Evolutionary conservation across 257 asterid species (phyloP).

Genomic region (Primulina huaijiensis): DNA sequence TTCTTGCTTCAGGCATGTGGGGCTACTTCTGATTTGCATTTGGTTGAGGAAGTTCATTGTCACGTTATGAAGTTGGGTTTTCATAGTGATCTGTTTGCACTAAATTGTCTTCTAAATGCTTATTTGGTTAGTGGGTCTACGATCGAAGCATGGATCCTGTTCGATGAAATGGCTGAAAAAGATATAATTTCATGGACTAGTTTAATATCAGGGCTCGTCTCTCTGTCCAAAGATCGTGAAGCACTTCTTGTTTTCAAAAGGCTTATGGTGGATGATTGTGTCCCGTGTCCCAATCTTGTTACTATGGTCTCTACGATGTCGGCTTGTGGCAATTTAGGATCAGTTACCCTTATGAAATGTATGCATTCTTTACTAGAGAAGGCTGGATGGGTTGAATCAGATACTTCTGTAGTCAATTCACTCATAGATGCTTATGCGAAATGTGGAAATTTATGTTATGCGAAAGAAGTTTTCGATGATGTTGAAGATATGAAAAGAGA

Average conservation of each 20-base stretch:
- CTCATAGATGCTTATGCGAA: constrained; percentile 48
- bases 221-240: constrained; percentile 27
- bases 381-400: constrained; percentile 39
- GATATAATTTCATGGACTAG: constrained; percentile 57
- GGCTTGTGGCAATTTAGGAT: constrained; percentile 52
- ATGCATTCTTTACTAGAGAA: constrained; percentile 42
- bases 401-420: constrained; percentile 36
- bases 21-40: constrained; percentile 24
- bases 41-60: constrained; percentile 32
- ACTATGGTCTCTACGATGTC: constrained; percentile 41
- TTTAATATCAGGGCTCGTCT: constrained; percentile 48
- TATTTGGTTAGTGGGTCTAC: constrained; percentile 22
- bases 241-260: constrained; percentile 33
- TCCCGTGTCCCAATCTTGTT: constrained; percentile 29
- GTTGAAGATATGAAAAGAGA: constrained; percentile 29
- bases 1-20: constrained; percentile 48
- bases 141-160: constrained; percentile 34
- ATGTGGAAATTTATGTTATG: constrained; percentile 38
- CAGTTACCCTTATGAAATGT: constrained; percentile 32
- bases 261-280: constrained; percentile 23
- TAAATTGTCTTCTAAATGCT: constrained; percentile 30
- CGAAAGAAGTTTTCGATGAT: constrained; percentile 30
- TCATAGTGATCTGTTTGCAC: constrained; percentile 27
- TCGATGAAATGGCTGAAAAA: constrained; percentile 49
- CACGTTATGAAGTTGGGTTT: constrained; percentile 28